Percentiles rank a stretch among this genome's conserved stretches.
Evolutionary conservation across 345 rosid species (phyloP).

Genomic region (Euphorbia peplus): DNA sequence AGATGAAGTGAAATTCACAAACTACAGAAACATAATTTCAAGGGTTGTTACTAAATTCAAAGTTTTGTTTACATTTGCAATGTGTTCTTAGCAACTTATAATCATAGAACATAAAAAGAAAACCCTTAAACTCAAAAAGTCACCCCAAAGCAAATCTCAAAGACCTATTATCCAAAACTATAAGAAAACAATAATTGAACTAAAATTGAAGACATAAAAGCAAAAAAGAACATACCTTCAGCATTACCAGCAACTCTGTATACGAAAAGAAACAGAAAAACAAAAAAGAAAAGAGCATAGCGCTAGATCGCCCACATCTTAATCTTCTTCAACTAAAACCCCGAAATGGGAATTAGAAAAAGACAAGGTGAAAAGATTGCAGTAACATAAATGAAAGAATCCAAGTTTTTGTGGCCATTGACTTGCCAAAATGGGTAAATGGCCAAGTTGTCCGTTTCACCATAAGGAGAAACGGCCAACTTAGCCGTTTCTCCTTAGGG

Average conservation of each 20-base stretch:
- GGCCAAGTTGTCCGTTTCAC: too few relatives aligned
- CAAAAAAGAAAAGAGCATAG: slow-evolving; percentile 35
- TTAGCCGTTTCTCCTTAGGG: too few relatives aligned
- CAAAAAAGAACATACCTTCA: slow-evolving; percentile 48
- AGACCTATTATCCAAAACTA: slow-evolving; percentile 3
- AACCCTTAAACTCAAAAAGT: not conserved
- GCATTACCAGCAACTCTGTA: slow-evolving; percentile 54
- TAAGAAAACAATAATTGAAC: not conserved
- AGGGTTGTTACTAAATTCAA: not conserved
- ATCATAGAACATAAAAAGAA: not conserved
- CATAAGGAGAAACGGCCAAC: too few relatives aligned
- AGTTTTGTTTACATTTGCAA: not conserved
- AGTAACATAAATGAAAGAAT: not conserved
- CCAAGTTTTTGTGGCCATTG: not conserved
- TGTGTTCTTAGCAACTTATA: not conserved
- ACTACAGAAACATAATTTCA: not conserved
- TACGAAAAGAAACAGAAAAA: slow-evolving; percentile 44
- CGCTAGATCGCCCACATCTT: slow-evolving; percentile 32
- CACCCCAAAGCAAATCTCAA: slow-evolving; percentile 12
- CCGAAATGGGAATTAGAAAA: not conserved
- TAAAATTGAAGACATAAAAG: not conserved
- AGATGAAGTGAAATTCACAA: not conserved
- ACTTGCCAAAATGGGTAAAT: not conserved
- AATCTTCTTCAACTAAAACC: not conserved
- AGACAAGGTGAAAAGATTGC: not conserved